Conservation (phyloP, 495 filamentous ascomycete species). For the Xylaria longipes region DNA sequence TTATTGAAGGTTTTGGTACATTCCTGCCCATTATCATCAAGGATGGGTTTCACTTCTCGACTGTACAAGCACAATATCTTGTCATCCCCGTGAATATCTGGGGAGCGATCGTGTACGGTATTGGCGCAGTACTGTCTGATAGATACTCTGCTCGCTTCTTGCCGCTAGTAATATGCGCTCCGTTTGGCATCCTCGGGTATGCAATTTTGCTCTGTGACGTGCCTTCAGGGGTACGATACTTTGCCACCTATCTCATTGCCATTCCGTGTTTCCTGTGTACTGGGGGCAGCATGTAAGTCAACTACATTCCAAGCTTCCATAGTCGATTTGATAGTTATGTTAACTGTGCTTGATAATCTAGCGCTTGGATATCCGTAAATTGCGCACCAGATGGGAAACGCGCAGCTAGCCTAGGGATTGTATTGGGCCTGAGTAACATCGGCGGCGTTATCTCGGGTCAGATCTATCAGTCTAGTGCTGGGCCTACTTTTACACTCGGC, state of each 20-base stretch:
- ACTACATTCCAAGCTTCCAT: background rate
- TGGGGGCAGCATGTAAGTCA: constrained; percentile 28
- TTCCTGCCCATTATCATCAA: constrained; percentile 79
- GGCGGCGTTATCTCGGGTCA: constrained; percentile 48
- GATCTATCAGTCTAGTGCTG: constrained; percentile 40
- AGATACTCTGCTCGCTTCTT: constrained; percentile 61
- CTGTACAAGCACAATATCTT: constrained; percentile 68
- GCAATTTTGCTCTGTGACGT: constrained; percentile 61
- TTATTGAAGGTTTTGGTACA: constrained; percentile 60
- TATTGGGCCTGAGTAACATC: constrained; percentile 47
- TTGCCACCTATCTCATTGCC: constrained; percentile 69
- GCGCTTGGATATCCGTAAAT: constrained; percentile 62
- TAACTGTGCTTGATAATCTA: background rate
- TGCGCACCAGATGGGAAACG: constrained; percentile 51
- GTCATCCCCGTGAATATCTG: constrained; percentile 74
- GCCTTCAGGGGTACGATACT: constrained; percentile 65
- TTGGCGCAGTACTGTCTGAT: constrained; percentile 65
- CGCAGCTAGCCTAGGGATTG: constrained; percentile 49
- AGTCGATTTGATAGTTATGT: background rate
- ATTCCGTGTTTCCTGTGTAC: constrained; percentile 43
- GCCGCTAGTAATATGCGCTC: constrained; percentile 60
- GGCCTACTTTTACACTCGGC: constrained; percentile 39
- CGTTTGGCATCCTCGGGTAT: constrained; percentile 67
- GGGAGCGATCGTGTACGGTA: constrained; percentile 66
- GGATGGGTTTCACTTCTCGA: constrained; percentile 67